Base-by-base conservation (phyloP, 495 filamentous ascomycete species). In the Penicillium turbatum region DNA sequence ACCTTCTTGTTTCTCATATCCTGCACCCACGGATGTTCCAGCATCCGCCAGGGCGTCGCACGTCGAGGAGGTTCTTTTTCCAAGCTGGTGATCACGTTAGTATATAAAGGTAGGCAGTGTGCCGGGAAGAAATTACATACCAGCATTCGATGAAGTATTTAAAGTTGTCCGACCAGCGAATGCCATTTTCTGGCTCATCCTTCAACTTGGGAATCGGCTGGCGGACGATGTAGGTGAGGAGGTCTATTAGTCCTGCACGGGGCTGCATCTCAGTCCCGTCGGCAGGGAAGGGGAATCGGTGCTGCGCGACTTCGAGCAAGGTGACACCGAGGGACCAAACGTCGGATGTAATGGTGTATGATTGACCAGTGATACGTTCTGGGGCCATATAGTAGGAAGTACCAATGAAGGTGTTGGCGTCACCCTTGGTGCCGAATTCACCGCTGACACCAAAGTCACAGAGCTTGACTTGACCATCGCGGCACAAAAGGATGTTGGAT, bases 71-170 rank as follows among this genome's bases (percentile, higher is more conserved):
- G 85, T 65, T 98, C 91, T 75, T 98, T 98, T 71, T 97, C 93
- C 48, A 97, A 82, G 73, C 92, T 96, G 30, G 10, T 24, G 48
- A 19, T 32, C 38, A 15, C 26, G 56, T 53, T 52, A 54, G 39
- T 52, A 32, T 41, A 17, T 2, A 19, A 30, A 47, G 2, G 5
- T 46, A 21, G 47, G 29, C 39, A 27, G 12, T 35, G 10, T 15
- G 31, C 11, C 15, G 21, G 21, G 21, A 36, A 44, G 30, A 51
- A 12, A 7, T 3, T 29, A 88, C 90, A 67, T 85, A 97, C 93
- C 95, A 97, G 83, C 91, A 96, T 71, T 95, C 91, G 68, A 98
- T 96, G 60, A 97, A 98, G 68, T 96, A 97, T 66, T 98, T 98
- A 72, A 98, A 97, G 57, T 85, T 93, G 60, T 91, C 87, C 58